Conservation (phyloP, 2,329 filamentous ascomycete genomes). For the Ceratocystis smalleyi region DNA sequence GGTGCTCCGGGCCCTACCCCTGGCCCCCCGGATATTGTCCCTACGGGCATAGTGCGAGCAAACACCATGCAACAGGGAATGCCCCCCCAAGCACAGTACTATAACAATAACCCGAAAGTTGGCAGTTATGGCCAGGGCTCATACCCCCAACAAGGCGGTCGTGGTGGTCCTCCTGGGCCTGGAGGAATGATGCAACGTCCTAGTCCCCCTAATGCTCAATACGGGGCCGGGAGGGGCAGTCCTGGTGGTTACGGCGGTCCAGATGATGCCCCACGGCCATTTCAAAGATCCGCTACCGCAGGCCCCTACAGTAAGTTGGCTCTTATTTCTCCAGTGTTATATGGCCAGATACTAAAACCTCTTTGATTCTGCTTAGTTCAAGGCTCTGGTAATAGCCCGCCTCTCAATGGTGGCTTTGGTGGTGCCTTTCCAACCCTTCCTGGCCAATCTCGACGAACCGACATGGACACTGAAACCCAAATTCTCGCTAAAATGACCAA, state of each 20-base stretch:
- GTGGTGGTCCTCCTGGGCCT: slow-evolving; percentile 30
- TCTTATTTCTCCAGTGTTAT: not conserved
- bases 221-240: slow-evolving; percentile 18
- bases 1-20: slow-evolving; percentile 8
- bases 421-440: slow-evolving; percentile 13
- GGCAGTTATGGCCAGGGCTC: slow-evolving; percentile 31
- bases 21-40: slow-evolving; percentile 2
- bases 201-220: slow-evolving; percentile 26
- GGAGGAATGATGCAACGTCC: slow-evolving; percentile 26
- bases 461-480: slow-evolving; percentile 13
- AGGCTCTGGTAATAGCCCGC: slow-evolving; percentile 1
- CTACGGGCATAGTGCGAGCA: not conserved
- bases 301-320: slow-evolving; percentile 2
- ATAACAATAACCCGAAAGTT: slow-evolving; percentile 33
- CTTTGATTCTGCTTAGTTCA: not conserved
- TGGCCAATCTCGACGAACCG: slow-evolving; percentile 11
- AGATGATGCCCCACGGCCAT: not conserved
- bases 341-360: not conserved
- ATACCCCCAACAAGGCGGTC: slow-evolving; percentile 29
- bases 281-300: slow-evolving; percentile 17
- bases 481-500: slow-evolving; percentile 15
- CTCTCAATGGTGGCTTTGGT: slow-evolving; percentile 9
- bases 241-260: slow-evolving; percentile 7
- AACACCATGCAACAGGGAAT: not conserved
- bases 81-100: slow-evolving; percentile 33